phyloP scores from a whole-genome alignment of 352 stramenopile genomes.

The Phytophthora cryptogea region DNA sequence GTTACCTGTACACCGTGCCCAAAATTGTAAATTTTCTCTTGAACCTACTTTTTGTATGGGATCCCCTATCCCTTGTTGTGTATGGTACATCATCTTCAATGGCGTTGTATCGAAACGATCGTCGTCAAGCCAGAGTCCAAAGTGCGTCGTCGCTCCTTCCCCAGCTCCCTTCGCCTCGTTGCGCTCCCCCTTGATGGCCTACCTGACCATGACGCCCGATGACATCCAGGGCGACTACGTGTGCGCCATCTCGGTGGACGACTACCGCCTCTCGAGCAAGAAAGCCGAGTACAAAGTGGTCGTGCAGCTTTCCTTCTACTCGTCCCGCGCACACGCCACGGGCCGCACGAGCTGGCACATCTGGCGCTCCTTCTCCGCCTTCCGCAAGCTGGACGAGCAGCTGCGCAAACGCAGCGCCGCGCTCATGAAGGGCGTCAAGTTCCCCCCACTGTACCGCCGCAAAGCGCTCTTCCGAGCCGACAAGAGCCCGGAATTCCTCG shows the following conservation, averaged over 20 bases:
- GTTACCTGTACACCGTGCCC: too few species aligned
- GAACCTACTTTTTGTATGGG: too few species aligned
- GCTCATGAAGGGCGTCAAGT: constrained; percentile 87
- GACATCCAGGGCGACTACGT: constrained; percentile 83
- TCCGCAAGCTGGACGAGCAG: constrained; percentile 84
- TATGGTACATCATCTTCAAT: too few species aligned
- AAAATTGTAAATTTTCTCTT: too few species aligned
- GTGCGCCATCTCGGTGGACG: constrained; percentile 62
- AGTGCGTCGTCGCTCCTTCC: constrained; percentile 6
- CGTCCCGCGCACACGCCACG: constrained; percentile 63
- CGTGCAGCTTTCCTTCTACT: constrained; percentile 75
- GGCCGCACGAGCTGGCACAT: constrained; percentile 83
- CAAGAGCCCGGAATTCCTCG: constrained; percentile 69
- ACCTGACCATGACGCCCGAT: constrained; percentile 67
- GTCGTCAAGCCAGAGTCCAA: constrained; percentile 21
- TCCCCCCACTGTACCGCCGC: constrained; percentile 74
- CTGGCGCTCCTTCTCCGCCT: constrained; percentile 79
- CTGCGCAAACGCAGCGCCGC: constrained; percentile 70
- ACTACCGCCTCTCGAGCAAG: constrained; percentile 71
- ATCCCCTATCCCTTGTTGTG: too few species aligned
- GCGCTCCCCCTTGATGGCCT: constrained; percentile 15
- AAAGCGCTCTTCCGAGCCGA: constrained; percentile 70
- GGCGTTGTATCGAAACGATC: constrained; percentile 11
- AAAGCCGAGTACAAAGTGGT: constrained; percentile 86
- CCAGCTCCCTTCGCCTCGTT: background rate